These are phyloP conservation scores for Pseudocohnilembus persalinus DNA, from an alignment of 169 alveolate genomes.

Conservation along the genomic window DNA sequence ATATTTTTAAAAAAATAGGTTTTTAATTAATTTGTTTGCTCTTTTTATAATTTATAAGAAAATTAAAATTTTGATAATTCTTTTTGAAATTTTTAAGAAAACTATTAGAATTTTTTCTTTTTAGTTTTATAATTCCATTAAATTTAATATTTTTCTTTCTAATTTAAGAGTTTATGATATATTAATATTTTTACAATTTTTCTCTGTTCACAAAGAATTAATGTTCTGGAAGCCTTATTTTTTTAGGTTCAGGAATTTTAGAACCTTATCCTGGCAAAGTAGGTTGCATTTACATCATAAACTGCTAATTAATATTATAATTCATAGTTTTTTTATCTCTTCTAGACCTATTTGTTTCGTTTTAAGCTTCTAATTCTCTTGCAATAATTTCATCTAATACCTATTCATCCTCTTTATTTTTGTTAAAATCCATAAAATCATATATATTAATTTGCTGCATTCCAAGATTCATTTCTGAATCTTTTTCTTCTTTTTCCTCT, in stretches of 20 bases:
- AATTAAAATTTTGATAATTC: no score
- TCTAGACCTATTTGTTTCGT: constrained; percentile 56
- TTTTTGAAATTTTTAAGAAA: no score
- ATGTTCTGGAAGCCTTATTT: constrained; percentile 55
- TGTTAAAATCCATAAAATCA: constrained; percentile 59
- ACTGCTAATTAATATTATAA: constrained; percentile 58
- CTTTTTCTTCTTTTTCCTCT: no score
- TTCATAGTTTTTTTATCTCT: constrained; percentile 60
- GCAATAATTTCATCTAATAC: constrained; percentile 76
- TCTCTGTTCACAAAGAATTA: constrained; percentile 59
- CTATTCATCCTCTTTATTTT: constrained; percentile 72
- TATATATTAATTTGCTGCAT: constrained; percentile 52
- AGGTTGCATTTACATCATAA: constrained; percentile 46
- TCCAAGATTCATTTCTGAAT: constrained; percentile 67
- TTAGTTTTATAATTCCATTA: no score
- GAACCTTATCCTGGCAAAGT: no score
- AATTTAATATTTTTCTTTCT: no score
- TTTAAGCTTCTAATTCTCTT: constrained; percentile 47
- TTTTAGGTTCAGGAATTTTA: no score
- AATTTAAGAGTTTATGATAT: no score
- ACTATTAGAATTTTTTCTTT: no score
- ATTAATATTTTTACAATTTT: constrained; percentile 46
- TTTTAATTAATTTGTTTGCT: no score
- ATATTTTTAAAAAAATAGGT: no score
- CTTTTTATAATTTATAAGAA: no score